These are phyloP conservation scores for Fomitopsis schrenkii DNA, from an alignment of 1,284 basidiomycete species.

Conservation along the genomic window DNA sequence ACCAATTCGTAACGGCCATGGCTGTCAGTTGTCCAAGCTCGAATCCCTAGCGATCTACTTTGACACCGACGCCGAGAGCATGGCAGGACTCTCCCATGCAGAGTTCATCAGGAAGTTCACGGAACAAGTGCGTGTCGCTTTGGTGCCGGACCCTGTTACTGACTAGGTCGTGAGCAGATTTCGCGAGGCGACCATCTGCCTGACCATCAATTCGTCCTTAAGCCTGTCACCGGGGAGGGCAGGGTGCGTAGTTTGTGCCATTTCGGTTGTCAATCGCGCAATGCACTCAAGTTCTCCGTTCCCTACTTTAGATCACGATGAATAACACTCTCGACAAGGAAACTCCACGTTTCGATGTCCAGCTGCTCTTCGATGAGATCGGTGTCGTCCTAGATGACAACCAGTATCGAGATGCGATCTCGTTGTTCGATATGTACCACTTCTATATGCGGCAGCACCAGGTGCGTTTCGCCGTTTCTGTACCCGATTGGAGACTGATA, in stretches of 20 bases:
- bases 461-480: slow-evolving; percentile 37
- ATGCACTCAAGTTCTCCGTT: background rate
- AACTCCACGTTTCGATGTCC: slow-evolving; percentile 85
- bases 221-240: slow-evolving; percentile 95
- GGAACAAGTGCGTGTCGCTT: slow-evolving; percentile 53
- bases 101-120: slow-evolving; percentile 81
- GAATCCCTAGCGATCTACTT: slow-evolving; percentile 93
- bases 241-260: slow-evolving; percentile 46
- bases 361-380: slow-evolving; percentile 92
- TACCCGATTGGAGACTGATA: background rate
- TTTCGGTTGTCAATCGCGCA: background rate
- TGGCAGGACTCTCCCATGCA: slow-evolving; percentile 65
- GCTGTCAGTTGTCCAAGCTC: slow-evolving; percentile 73
- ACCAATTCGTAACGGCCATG: background rate
- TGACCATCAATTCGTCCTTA: slow-evolving; percentile 92
- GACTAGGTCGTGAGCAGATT: slow-evolving; percentile 45
- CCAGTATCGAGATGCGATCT: slow-evolving; percentile 94
- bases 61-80: slow-evolving; percentile 86
- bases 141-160: slow-evolving; percentile 1
- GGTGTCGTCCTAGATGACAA: slow-evolving; percentile 91
- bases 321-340: slow-evolving; percentile 74
- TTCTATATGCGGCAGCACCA: slow-evolving; percentile 91
- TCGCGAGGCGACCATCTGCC: slow-evolving; percentile 49
- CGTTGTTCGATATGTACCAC: slow-evolving; percentile 95
- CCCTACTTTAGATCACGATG: slow-evolving; percentile 62